Conservation (phyloP, 1,284 basidiomycete genomes). For the Cryptococcus sp. region DNA sequence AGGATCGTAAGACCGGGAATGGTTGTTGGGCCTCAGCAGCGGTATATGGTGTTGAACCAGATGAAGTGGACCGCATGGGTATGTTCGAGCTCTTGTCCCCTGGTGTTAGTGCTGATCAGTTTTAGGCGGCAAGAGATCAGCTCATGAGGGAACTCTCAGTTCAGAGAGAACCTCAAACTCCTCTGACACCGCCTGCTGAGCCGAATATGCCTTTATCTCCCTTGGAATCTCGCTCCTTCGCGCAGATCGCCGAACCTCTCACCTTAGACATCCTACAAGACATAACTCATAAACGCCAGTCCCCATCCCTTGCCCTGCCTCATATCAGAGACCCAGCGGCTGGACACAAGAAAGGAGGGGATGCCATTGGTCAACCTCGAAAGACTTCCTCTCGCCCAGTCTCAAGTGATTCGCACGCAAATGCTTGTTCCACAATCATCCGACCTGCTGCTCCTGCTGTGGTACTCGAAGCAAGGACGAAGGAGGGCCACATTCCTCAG, state of each 20-base stretch:
- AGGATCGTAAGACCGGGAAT: conserved; percentile 86
- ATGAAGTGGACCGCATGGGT: conserved; percentile 92
- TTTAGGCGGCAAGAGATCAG: background rate
- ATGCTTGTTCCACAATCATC: background rate
- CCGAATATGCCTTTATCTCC: background rate
- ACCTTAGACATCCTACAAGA: background rate
- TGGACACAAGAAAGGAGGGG: background rate
- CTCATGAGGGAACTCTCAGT: background rate
- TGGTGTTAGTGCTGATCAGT: background rate
- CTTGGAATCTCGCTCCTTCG: background rate
- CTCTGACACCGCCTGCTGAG: background rate
- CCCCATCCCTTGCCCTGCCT: background rate
- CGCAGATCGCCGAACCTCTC: background rate
- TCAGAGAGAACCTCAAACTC: background rate
- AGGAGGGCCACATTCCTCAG: background rate
- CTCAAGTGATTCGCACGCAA: background rate
- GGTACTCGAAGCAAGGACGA: background rate
- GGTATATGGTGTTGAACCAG: conserved; percentile 95
- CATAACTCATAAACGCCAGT: background rate
- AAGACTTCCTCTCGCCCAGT: background rate
- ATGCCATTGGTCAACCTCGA: background rate
- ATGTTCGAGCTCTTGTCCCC: conserved; percentile 34
- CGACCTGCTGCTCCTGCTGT: background rate
- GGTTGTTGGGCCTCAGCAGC: conserved; percentile 77
- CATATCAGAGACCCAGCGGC: background rate